phyloP scores from a whole-genome alignment of 768 basidiomycete genomes.

The Albatrellus ellisii region DNA sequence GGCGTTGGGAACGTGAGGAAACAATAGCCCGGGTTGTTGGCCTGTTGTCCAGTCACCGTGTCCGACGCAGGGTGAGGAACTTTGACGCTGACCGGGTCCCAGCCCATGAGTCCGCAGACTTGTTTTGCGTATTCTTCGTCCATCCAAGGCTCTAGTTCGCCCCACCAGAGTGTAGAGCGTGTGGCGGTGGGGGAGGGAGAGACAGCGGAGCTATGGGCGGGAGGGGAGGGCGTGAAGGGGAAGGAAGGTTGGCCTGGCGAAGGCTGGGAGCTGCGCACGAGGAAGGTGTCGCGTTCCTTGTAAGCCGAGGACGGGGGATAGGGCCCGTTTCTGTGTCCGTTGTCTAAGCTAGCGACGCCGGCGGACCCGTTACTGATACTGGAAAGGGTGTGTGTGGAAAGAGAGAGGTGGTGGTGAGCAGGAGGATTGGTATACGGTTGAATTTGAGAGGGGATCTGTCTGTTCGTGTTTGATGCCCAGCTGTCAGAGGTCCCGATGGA shows the following conservation, averaged over 20 bases:
- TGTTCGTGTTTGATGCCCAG: slow-evolving; percentile 23
- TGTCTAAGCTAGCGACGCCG: slow-evolving; percentile 7
- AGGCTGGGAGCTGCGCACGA: slow-evolving; percentile 8
- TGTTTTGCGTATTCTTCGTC: slow-evolving; percentile 90
- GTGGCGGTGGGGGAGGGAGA: slow-evolving; percentile 17
- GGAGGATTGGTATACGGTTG: slow-evolving; percentile 27
- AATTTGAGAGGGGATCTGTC: slow-evolving; percentile 20
- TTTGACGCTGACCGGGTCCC: slow-evolving; percentile 67
- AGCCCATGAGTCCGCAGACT: slow-evolving; percentile 76
- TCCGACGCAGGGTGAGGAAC: slow-evolving; percentile 54
- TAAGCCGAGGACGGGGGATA: slow-evolving; percentile 16
- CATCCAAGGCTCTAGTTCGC: slow-evolving; percentile 92
- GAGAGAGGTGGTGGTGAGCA: slow-evolving; percentile 14
- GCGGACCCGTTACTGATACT: slow-evolving; percentile 16
- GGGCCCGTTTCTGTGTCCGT: slow-evolving; percentile 5
- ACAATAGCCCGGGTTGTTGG: slow-evolving; percentile 81
- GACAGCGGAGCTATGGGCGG: slow-evolving; percentile 17
- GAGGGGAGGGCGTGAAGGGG: slow-evolving; percentile 16
- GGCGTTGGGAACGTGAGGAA: slow-evolving; percentile 76
- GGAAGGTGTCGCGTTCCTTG: slow-evolving; percentile 20
- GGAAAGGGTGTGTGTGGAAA: slow-evolving; percentile 22
- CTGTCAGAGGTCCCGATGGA: slow-evolving; percentile 17
- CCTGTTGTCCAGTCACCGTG: slow-evolving; percentile 42
- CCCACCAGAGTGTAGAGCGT: slow-evolving; percentile 70
- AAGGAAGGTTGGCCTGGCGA: slow-evolving; percentile 15